Conservation (phyloP, 352 stramenopile species). For the Phytophthora fragariae region DNA sequence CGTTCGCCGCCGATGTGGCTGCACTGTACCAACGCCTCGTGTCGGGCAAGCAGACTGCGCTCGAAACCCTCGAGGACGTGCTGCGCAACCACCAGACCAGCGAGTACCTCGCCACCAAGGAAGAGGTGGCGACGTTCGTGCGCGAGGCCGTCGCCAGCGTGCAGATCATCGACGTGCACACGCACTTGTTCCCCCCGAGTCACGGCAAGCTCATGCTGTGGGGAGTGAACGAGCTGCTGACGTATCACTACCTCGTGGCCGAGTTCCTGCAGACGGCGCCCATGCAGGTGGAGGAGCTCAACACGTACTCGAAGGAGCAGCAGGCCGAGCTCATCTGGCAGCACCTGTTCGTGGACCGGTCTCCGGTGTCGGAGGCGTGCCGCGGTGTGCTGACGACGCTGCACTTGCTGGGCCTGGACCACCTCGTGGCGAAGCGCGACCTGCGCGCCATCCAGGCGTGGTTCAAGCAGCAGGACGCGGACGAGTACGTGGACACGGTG, state of each 20-base stretch:
- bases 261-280: slow-evolving; percentile 94
- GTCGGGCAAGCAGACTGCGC: slow-evolving; percentile 43
- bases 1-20: slow-evolving; percentile 60
- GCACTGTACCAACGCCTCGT: slow-evolving; percentile 65
- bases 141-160: slow-evolving; percentile 48
- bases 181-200: slow-evolving; percentile 92
- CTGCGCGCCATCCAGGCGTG: slow-evolving; percentile 84
- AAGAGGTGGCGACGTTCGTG: slow-evolving; percentile 42
- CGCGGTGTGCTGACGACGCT: slow-evolving; percentile 92
- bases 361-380: slow-evolving; percentile 91
- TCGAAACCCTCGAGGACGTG: slow-evolving; percentile 50
- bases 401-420: slow-evolving; percentile 71
- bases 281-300: slow-evolving; percentile 82
- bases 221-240: slow-evolving; percentile 95
- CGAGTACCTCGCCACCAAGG: slow-evolving; percentile 50
- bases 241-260: slow-evolving; percentile 96
- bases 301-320: slow-evolving; percentile 73
- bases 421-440: slow-evolving; percentile 74
- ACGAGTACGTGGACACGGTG: slow-evolving; percentile 78
- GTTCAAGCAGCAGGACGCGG: slow-evolving; percentile 78
- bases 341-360: slow-evolving; percentile 90
- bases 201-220: slow-evolving; percentile 93
- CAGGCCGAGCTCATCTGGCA: slow-evolving; percentile 93
- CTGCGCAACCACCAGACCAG: slow-evolving; percentile 48
- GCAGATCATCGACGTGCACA: slow-evolving; percentile 82